Conservation (phyloP, 176 grass and related monocot genomes). For the Zoysia japonica region DNA sequence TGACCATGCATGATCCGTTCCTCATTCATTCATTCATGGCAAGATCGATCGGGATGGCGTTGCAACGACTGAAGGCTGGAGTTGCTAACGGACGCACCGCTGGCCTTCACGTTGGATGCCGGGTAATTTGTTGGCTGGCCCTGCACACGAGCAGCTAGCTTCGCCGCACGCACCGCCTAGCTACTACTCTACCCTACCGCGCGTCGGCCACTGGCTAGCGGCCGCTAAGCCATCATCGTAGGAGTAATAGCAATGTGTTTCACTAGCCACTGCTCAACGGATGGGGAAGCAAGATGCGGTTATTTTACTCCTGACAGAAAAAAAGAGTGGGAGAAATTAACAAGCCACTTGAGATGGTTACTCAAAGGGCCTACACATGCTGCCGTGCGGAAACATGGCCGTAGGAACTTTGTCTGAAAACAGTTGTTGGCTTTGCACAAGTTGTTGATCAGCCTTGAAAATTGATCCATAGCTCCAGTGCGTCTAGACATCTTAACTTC, state of each 20-base stretch:
- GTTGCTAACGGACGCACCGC: conserved; percentile 34
- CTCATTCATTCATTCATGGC: background rate
- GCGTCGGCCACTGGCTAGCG: background rate
- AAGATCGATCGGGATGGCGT: background rate
- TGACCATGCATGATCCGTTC: background rate
- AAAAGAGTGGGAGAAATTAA: background rate
- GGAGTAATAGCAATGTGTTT: background rate
- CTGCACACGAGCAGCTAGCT: background rate
- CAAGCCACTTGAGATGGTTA: background rate
- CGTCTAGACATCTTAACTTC: too few relatives aligned
- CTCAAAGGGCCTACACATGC: too few relatives aligned
- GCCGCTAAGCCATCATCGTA: background rate
- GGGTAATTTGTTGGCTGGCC: background rate
- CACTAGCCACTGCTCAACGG: too few relatives aligned
- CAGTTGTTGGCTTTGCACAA: too few relatives aligned
- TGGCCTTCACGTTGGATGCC: conserved; percentile 53
- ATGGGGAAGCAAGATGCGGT: background rate
- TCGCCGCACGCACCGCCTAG: background rate
- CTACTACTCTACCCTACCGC: background rate
- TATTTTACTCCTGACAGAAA: background rate
- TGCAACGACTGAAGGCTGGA: conserved; percentile 23
- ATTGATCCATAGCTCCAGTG: too few relatives aligned
- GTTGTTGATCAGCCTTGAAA: too few relatives aligned
- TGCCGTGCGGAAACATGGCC: too few relatives aligned
- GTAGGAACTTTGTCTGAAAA: too few relatives aligned